A percentile compares a stretch with the other conserved stretches of the same genome.
These are phyloP conservation scores for Gracilaria gracilis DNA, from an alignment of 23 red algal genomes.

Conservation along the genomic window DNA sequence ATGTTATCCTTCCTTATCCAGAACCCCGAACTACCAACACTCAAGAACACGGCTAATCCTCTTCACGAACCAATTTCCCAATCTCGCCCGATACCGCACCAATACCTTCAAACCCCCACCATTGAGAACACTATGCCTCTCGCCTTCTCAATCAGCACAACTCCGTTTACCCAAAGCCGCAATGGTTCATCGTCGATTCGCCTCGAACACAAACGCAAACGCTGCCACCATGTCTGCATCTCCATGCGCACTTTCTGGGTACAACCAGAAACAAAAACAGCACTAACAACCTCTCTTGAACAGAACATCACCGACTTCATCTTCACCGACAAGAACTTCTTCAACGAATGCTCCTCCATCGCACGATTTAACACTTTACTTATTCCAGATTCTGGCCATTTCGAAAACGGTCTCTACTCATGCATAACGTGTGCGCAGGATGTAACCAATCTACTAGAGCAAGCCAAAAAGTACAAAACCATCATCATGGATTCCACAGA, in stretches of 20 bases:
- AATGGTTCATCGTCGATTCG: background rate
- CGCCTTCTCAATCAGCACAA: background rate
- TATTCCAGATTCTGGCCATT: slow-evolving; percentile 22
- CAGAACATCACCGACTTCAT: slow-evolving; percentile 67
- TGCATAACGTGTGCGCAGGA: slow-evolving; percentile 42
- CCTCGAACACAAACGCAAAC: background rate
- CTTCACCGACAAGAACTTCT: slow-evolving; percentile 41
- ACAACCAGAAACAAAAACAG: slow-evolving; percentile 57
- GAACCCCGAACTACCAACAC: no score
- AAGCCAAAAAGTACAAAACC: slow-evolving; percentile 28
- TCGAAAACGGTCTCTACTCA: slow-evolving; percentile 41
- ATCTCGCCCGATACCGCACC: background rate
- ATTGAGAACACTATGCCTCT: background rate
- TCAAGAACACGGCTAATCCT: no score
- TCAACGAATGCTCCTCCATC: slow-evolving; percentile 33
- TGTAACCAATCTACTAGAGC: slow-evolving; percentile 16
- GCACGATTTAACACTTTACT: slow-evolving; percentile 45
- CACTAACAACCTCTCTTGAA: slow-evolving; percentile 72
- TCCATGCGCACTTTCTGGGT: slow-evolving; percentile 70
- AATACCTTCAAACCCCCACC: background rate
- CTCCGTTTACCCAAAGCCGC: background rate
- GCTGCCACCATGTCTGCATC: background rate
- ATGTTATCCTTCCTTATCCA: no score
- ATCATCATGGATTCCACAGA: slow-evolving; percentile 69
- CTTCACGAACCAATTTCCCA: background rate